A percentile compares a stretch with the other conserved stretches of the same genome.
These are phyloP conservation scores for Ceratobasidium sp. DNA, from an alignment of 1,284 basidiomycete species.

Conservation along the genomic window DNA sequence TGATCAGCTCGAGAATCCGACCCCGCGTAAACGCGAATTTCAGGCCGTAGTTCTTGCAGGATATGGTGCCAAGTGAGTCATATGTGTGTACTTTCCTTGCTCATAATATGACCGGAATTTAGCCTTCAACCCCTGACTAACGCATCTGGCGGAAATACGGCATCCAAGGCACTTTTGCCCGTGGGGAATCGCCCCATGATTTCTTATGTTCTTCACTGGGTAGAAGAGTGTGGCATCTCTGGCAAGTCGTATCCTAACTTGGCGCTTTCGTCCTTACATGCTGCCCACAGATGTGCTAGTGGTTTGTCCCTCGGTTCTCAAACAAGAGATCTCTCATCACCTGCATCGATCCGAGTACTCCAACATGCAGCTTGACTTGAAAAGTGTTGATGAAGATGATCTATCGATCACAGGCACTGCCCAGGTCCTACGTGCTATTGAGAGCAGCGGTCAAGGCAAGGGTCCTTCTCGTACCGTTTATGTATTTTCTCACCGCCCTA, in stretches of 20 bases:
- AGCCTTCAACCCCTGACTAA: conserved; percentile 76
- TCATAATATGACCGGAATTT: conserved; percentile 25
- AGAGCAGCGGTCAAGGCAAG: conserved; percentile 64
- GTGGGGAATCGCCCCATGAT: conserved; percentile 88
- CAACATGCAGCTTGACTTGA: conserved; percentile 71
- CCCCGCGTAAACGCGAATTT: conserved; percentile 62
- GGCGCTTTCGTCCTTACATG: background rate
- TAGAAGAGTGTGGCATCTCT: conserved; percentile 84
- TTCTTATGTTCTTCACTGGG: conserved; percentile 83
- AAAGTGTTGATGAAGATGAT: conserved; percentile 75
- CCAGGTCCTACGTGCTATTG: conserved; percentile 70
- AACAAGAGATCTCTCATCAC: conserved; percentile 77
- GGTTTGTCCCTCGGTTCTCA: conserved; percentile 79
- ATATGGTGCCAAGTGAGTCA: conserved; percentile 79
- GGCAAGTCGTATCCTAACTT: conserved; percentile 61
- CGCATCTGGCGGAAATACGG: conserved; percentile 71
- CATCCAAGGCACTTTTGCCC: conserved; percentile 84
- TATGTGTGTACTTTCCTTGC: conserved; percentile 38
- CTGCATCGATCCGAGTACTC: conserved; percentile 70
- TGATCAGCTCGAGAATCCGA: conserved; percentile 17
- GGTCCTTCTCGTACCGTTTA: background rate
- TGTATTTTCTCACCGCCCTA: background rate
- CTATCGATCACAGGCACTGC: conserved; percentile 68
- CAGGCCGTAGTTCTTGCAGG: conserved; percentile 84
- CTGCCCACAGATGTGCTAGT: conserved; percentile 74